Base-by-base conservation (phyloP, 1,139 yeast genomes). In the Scheffersomyces cryptocercus region DNA sequence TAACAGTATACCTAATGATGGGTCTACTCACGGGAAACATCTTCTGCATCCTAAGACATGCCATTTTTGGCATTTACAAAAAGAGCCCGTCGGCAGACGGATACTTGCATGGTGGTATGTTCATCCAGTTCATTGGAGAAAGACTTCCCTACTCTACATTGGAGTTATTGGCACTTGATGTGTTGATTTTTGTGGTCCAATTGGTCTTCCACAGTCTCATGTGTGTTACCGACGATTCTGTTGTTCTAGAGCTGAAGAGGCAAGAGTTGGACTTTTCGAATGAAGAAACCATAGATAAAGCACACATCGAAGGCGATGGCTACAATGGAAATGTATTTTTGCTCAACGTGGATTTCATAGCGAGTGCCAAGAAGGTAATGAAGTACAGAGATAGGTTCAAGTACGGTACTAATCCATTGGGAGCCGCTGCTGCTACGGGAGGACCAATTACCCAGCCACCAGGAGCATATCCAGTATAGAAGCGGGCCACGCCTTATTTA, bases 51-150 rank as follows among this genome's bases (percentile, higher is more conserved):
- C 9, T 59, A 1, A 46, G 48, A 16, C 78, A 73, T 52, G 40
- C 68, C 36, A 14, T 69, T 3, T 62, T 63, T 45, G 73, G 74
- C 3, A 54, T 51, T 3, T 60, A 60, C 41, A 46, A 33, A 4
- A 42, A 41, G n/a, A 44, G 57, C 28, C 50, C 50, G 6, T 38
- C 52, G 11, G 31, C 51, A 3, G 64, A 57, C 20, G 53, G 53
- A 2, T 58, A 51, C 38, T 54, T 69, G 11, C 64, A 70, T 45
- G 78, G 78, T 0, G 65, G 73, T 2, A 36, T 69, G 37, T 55
- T 73, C 1, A 49, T 73, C 4, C 73, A 71, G 46, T 73, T 73
- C 46, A 70, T 73, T 13, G 79, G 79, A 0, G 79, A 74, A 44
- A 49, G 67, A 35, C 43, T 59, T 10, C 70, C 76, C 1, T 55